Base-by-base conservation (phyloP, 768 basidiomycete genomes). In the Goffeauzyma gilvescens region DNA sequence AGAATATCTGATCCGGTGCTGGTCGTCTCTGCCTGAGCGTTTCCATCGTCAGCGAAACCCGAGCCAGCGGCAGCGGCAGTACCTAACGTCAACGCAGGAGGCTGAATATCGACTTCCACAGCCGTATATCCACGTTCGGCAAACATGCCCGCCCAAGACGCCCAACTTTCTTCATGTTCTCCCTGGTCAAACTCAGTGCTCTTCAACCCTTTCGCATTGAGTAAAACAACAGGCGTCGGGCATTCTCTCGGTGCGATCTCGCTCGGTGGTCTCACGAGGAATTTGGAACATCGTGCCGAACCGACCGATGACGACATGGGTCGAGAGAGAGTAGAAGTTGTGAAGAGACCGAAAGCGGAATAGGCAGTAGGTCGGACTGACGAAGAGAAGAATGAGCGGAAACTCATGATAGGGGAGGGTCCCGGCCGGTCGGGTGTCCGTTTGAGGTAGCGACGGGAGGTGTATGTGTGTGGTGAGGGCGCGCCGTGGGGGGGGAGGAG, bases 71-170 rank as follows among this genome's bases (percentile, higher is more conserved):
- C 7, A 20, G 18, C 33, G 17, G 10, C 8, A 7, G 17, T 30
- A 9, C 28, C 9, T 9, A 23, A 25, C 3, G n/a, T n/a, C n/a
- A n/a, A n/a, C n/a, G n/a, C 25, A 21, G 17, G 38, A 18, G 47
- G 26, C 12, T 42, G 36, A 31, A 63, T 63, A 32, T 63, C 59
- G 5, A 63, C 54, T 38, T 63, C 62, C 7, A 59, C 39, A 0
- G 54, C 51, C 2, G 59, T 63, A 34, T 59, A 63, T 1, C 62
- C 62, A 32, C 56, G 53, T 40, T 63, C 62, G 4, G 56, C 45
- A 28, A 63, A 59, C 55, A 63, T 60, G 1, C 48, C 52, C 2
- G 49, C 46, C 62, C 62, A 63, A 13, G 50, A 47, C 24, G 34
- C 23, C 55, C 58, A 62, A 24, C 53, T 54, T 32, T 27, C 21